These are phyloP conservation scores for Corymbia calophylla DNA, from an alignment of 441 rosid genomes.

Conservation along the genomic window DNA sequence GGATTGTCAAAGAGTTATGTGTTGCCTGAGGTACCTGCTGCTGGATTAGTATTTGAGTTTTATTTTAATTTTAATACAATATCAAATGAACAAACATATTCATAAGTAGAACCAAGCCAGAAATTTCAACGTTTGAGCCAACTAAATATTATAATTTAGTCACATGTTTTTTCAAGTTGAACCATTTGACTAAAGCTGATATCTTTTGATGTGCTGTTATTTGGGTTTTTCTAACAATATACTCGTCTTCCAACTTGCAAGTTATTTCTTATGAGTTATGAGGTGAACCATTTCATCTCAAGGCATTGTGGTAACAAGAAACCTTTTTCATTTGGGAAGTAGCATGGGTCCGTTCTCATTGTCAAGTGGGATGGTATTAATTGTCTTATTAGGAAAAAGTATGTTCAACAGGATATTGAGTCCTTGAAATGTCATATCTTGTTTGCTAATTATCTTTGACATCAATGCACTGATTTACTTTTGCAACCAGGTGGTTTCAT, in stretches of 20 bases:
- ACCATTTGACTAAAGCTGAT: background rate
- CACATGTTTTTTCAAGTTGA: background rate
- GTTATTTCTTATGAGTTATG: background rate
- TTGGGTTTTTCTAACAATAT: background rate
- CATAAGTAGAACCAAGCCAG: background rate
- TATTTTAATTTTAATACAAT: background rate
- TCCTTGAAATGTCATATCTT: background rate
- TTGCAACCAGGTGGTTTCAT: background rate
- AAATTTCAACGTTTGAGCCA: background rate
- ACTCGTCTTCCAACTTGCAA: background rate
- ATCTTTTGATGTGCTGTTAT: background rate
- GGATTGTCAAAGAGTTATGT: background rate
- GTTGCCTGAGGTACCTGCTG: background rate
- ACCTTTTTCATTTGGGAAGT: background rate
- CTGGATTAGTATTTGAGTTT: background rate
- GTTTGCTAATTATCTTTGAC: background rate
- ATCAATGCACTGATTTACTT: background rate
- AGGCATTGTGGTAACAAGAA: background rate
- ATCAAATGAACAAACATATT: background rate
- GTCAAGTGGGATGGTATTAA: background rate
- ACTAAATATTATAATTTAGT: background rate
- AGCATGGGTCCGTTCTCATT: background rate
- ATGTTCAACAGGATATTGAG: background rate
- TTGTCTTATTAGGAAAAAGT: background rate
- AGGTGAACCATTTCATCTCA: background rate